These are phyloP conservation scores for Blastocystis sp. DNA, from an alignment of 352 stramenopile genomes.

Conservation along the genomic window DNA sequence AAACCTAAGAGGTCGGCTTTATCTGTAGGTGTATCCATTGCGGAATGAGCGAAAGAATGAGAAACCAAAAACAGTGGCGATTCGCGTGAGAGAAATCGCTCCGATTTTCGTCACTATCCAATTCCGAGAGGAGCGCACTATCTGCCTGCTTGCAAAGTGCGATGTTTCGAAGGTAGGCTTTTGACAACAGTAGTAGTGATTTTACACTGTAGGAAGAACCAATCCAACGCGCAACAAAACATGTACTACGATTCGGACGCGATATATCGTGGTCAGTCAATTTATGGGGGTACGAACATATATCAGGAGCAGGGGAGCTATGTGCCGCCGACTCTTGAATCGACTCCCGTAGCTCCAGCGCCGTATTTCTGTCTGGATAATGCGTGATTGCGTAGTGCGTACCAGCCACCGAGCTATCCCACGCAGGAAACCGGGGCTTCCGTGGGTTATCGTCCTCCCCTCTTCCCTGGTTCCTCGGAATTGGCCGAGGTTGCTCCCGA, in stretches of 20 bases:
- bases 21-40: no score
- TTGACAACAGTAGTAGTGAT: no score
- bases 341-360: constrained; percentile 27
- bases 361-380: not conserved
- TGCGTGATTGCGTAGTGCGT: constrained; percentile 7
- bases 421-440: not conserved
- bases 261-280: constrained; percentile 51
- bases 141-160: not conserved
- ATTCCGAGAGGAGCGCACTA: no score
- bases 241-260: constrained; percentile 48
- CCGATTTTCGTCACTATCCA: no score
- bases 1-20: no score
- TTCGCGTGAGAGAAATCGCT: no score
- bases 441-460: constrained; percentile 58
- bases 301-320: constrained; percentile 19
- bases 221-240: not conserved
- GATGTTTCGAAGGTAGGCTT: constrained; percentile 43
- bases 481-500: constrained; percentile 32
- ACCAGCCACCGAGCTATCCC: constrained; percentile 15
- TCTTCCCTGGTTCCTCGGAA: constrained; percentile 49
- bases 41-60: no score
- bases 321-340: not conserved
- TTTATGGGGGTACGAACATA: constrained; percentile 19
- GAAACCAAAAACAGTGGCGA: no score
- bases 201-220: constrained; percentile 29